These are phyloP conservation scores for Nevesoporus exiguus DNA, from an alignment of 768 basidiomycete genomes.

Conservation along the genomic window DNA sequence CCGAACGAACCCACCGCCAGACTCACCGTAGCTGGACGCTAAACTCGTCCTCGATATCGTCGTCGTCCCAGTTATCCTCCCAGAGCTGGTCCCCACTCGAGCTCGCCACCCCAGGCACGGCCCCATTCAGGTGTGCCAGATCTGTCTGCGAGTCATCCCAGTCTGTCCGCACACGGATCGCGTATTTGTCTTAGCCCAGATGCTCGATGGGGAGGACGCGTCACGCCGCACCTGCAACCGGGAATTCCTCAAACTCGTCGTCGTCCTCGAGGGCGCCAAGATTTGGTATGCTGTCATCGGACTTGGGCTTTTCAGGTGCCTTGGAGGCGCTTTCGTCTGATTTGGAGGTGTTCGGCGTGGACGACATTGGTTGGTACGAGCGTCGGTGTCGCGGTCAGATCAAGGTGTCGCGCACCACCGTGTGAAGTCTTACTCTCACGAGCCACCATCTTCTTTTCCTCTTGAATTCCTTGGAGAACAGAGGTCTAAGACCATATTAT, in stretches of 20 bases:
- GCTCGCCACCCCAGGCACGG: conserved; percentile 70
- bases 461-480: not conserved
- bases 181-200: not conserved
- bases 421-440: conserved; percentile 15
- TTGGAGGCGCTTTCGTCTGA: conserved; percentile 28
- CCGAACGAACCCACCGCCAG: no score
- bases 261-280: conserved; percentile 94
- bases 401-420: conserved; percentile 17
- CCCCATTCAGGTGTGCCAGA: conserved; percentile 70
- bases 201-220: not conserved
- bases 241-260: conserved; percentile 95
- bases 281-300: conserved; percentile 51
- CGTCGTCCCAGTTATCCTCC: conserved; percentile 99
- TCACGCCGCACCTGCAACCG: conserved; percentile 60
- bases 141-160: conserved; percentile 88
- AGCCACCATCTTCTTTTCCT: not conserved
- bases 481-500: not conserved
- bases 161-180: conserved; percentile 43
- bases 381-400: not conserved
- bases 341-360: conserved; percentile 49
- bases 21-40: conserved; percentile 85
- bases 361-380: conserved; percentile 33
- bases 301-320: conserved; percentile 37
- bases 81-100: conserved; percentile 89
- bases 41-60: conserved; percentile 97